Base-by-base conservation (phyloP, 2,329 filamentous ascomycete genomes). In the Fusarium goolgardi region DNA sequence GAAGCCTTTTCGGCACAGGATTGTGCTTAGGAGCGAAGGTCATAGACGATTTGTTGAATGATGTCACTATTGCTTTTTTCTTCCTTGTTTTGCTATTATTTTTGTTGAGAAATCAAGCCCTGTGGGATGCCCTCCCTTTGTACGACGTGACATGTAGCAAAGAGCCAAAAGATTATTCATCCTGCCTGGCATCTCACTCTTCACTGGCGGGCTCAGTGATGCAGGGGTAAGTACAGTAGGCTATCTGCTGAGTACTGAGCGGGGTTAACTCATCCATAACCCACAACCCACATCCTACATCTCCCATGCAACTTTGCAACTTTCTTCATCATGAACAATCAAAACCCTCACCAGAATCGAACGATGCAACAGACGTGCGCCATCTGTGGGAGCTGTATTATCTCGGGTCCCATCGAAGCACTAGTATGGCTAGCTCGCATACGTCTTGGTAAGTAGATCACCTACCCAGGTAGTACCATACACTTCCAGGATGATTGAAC, bases 1-100 rank as follows among this genome's bases (percentile, higher is more conserved):
- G 1, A 60, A 65, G 11, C 55, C 61, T 0, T 55, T 65, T n/a
- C 34, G 32, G 2, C 49, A 49, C 11, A 32, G 20, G 1, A 50
- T 60, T 35, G 29, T 55, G 0, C 11, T 46, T 12, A 29, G 54
- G 12, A 15, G 9, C 6, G 47, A 65, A 6, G 25, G 8, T 4
- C 21, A 10, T 9, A 13, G 15, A 1, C 4, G 5, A 3, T 16
- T 50, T 23, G 6, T 60, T 16, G 12, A 45, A 16, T 29, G 40
- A 39, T 39, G 7, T 8, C n/a, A 13, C n/a, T 7, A 5, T 4
- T 15, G 3, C 8, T 2, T 39, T 8, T 21, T 15, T 39, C 8
- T 35, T 10, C 34, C 16, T n/a, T 10, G 18, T 8, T 21, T 13
- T 13, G 4, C 6, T 15, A 6, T 7, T 13, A 10, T 11, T 13